Evolutionary conservation across 116 monocot species (phyloP), one percentile per base, ranked within the genome.

Genomic region (Zostera marina): DNA sequence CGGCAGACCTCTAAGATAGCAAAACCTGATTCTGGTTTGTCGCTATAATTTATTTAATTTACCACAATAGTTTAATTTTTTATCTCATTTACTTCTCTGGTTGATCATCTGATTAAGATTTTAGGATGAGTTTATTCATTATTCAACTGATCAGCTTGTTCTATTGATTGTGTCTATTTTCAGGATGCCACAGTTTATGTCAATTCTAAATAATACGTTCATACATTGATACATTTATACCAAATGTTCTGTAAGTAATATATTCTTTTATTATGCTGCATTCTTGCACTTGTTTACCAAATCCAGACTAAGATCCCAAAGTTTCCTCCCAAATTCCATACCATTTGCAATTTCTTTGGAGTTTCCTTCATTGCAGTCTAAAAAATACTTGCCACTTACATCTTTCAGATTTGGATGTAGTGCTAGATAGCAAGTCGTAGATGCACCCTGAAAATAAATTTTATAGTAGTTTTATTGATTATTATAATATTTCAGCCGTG

Each of bases 401-500:
- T 71, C 70, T 62, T 67, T 65, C 40, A 73, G 3, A 1, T 74
- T 53, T 11, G 81, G 75, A 41, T 83, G 70, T 4, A 89, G 47
- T 26, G 78, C 83, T 44, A 83, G 25, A 52, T 84, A 81, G 52
- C 84, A 89, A 47, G 53, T 84, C 21, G 84, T 89, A 47, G 89
- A 75, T 63, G 89, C 78, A 64, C 81, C 82, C 74, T 79, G 72
- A 56, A 73, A 15, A 43, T 7, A 23, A 53, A 9, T 1, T 10
- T 53, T 22, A 1, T 16, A 3, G 32, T 2, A 32, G 5, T 32
- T 32, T 5, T 3, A 32, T 5, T 32, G 32, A 32, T 5, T 32
- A 32, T 32, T 3, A 32, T 32, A 32, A 32, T 3, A 3, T 3
- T 32, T 32, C 32, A 32, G 5, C 32, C 5, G 22, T 45, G 56